phyloP scores from a whole-genome alignment of 2,329 filamentous ascomycete genomes.

The Fusarium buxicola region DNA sequence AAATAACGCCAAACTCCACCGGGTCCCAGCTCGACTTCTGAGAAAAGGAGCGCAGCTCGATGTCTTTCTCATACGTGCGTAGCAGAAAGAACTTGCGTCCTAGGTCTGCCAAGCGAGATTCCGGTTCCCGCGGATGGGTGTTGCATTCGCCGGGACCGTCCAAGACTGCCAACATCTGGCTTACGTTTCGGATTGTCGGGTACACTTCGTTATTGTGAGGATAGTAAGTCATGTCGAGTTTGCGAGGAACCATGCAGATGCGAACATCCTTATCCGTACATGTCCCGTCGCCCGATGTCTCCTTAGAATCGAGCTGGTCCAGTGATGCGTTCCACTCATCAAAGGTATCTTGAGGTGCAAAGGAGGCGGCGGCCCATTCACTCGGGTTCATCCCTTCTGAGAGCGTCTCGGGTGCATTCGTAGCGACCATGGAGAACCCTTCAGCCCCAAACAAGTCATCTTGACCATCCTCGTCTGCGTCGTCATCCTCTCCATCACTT shows the following conservation, averaged over 20 bases:
- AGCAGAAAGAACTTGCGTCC: slow-evolving; percentile 52
- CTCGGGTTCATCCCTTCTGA: background rate
- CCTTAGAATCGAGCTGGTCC: slow-evolving; percentile 11
- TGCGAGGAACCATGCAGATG: background rate
- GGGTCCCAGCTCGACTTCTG: slow-evolving; percentile 27
- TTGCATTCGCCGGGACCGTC: slow-evolving; percentile 31
- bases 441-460: slow-evolving; percentile 8
- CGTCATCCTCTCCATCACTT: slow-evolving; percentile 34
- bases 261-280: background rate
- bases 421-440: slow-evolving; percentile 22
- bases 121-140: slow-evolving; percentile 11
- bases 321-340: slow-evolving; percentile 25
- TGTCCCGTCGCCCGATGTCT: background rate
- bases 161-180: slow-evolving; percentile 40
- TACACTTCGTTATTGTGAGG: slow-evolving; percentile 48
- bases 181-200: slow-evolving; percentile 26
- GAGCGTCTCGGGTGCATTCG: slow-evolving; percentile 4
- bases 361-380: background rate
- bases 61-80: slow-evolving; percentile 61
- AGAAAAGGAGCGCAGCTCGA: slow-evolving; percentile 59
- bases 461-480: slow-evolving; percentile 34
- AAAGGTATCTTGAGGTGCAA: slow-evolving; percentile 18
- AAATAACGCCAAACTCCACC: slow-evolving; percentile 49
- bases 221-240: slow-evolving; percentile 51
- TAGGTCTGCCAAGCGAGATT: slow-evolving; percentile 21